Conservation (phyloP, 768 basidiomycete genomes). For the Trametes villosa region DNA sequence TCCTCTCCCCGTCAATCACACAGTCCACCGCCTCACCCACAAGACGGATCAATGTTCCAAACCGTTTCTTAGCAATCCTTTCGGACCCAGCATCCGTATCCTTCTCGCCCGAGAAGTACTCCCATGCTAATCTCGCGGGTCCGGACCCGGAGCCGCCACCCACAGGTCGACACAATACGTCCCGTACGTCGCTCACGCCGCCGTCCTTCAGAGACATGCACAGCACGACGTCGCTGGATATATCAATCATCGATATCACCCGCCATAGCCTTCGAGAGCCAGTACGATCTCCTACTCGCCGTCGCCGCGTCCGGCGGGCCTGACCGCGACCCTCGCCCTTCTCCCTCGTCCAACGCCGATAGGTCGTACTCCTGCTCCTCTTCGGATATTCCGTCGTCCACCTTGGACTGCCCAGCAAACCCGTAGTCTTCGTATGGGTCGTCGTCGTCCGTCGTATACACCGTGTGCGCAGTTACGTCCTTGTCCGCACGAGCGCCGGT, state of each 20-base stretch:
- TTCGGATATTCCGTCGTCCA: slow-evolving; percentile 35
- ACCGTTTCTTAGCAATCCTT: neutral
- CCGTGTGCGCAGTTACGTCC: slow-evolving; percentile 38
- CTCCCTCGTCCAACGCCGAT: slow-evolving; percentile 14
- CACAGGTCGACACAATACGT: slow-evolving; percentile 10
- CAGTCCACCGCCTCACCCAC: slow-evolving; percentile 12
- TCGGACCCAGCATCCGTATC: no score
- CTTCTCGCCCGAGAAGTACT: no score
- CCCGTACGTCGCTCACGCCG: neutral
- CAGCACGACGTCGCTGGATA: neutral
- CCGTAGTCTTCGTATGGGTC: slow-evolving; percentile 36
- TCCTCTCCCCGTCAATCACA: slow-evolving; percentile 18
- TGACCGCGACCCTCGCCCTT: slow-evolving; percentile 24
- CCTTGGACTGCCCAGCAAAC: slow-evolving; percentile 18
- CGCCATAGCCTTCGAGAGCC: slow-evolving; percentile 57
- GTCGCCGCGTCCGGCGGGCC: slow-evolving; percentile 31
- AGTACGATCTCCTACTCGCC: slow-evolving; percentile 52
- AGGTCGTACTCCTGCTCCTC: slow-evolving; percentile 33
- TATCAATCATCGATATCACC: slow-evolving; percentile 25
- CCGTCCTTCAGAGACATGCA: no score
- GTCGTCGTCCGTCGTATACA: slow-evolving; percentile 58
- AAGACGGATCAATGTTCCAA: slow-evolving; percentile 4
- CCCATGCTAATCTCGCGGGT: no score
- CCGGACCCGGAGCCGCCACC: neutral
- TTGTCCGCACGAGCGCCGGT: slow-evolving; percentile 41